Percentiles rank a stretch among this genome's conserved stretches.
Evolutionary conservation across 1,284 basidiomycete genomes (phyloP).

Genomic region (Sanghuangporus baumii): DNA sequence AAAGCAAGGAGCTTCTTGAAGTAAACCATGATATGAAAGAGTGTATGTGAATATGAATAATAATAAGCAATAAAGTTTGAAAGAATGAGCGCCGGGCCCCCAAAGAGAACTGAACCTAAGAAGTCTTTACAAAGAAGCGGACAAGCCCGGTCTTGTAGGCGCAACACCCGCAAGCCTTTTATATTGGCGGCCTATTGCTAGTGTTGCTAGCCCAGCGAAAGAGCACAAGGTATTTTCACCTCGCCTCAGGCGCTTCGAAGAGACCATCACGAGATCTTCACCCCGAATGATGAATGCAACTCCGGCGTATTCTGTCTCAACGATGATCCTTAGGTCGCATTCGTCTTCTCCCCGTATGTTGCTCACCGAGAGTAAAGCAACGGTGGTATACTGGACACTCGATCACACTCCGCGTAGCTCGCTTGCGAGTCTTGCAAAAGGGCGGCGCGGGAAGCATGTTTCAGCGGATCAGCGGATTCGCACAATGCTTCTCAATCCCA

Average conservation of each 20-base stretch:
- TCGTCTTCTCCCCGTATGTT: no score
- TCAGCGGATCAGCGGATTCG: neutral
- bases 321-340: neutral
- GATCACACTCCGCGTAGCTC: neutral
- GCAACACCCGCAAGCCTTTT: neutral
- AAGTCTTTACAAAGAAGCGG: neutral
- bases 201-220: neutral
- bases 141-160: neutral
- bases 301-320: neutral
- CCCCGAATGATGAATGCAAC: constrained; percentile 1
- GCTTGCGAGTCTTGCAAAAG: neutral
- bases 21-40: constrained; percentile 10
- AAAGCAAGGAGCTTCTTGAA: constrained; percentile 11
- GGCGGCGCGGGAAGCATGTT: neutral
- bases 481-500: neutral
- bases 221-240: neutral
- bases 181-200: neutral
- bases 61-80: neutral
- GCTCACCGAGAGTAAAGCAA: neutral
- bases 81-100: constrained; percentile 9
- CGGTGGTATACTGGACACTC: neutral
- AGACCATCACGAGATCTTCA: constrained; percentile 1
- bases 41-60: neutral
- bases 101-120: neutral
- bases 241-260: neutral